phyloP scores from a whole-genome alignment of 2,329 filamentous ascomycete species.

The Microascus cirrosus region DNA sequence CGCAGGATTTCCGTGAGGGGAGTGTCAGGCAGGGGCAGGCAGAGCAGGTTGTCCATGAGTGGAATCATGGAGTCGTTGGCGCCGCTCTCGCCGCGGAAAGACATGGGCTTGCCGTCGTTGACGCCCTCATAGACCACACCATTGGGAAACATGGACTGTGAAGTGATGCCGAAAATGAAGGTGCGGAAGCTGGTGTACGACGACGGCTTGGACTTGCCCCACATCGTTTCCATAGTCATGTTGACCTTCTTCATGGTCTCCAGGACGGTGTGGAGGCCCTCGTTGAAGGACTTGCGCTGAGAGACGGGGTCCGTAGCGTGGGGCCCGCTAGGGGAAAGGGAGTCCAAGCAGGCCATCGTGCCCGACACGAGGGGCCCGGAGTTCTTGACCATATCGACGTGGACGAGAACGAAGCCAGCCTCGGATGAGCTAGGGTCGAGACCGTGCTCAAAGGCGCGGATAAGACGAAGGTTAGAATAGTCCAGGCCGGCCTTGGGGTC shows the following conservation, averaged over 20 bases:
- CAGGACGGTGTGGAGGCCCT: slow-evolving; percentile 48
- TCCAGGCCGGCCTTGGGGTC: slow-evolving; percentile 45
- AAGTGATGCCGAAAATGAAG: slow-evolving; percentile 94
- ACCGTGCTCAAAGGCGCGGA: slow-evolving; percentile 85
- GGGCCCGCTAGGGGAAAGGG: slow-evolving; percentile 10
- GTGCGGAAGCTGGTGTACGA: slow-evolving; percentile 87
- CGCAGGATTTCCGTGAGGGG: slow-evolving; percentile 79
- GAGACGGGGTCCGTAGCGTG: slow-evolving; percentile 8
- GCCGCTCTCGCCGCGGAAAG: slow-evolving; percentile 84
- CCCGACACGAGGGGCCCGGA: slow-evolving; percentile 69
- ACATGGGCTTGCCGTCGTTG: slow-evolving; percentile 56
- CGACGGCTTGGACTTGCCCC: slow-evolving; percentile 72
- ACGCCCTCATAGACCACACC: slow-evolving; percentile 85
- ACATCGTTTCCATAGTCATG: slow-evolving; percentile 80
- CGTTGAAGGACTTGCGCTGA: slow-evolving; percentile 49
- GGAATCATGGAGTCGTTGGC: slow-evolving; percentile 94
- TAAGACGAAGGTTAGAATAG: slow-evolving; percentile 64
- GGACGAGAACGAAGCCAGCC: slow-evolving; percentile 90
- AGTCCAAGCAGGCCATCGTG: slow-evolving; percentile 49
- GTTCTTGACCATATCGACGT: slow-evolving; percentile 90
- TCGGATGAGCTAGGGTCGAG: slow-evolving; percentile 81
- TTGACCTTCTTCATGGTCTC: slow-evolving; percentile 53
- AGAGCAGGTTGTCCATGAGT: slow-evolving; percentile 75
- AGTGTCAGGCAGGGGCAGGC: slow-evolving; percentile 79
- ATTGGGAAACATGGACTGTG: slow-evolving; percentile 86